Base-by-base conservation (phyloP, 1,284 basidiomycete genomes). In the Trichosporon ovoides region DNA sequence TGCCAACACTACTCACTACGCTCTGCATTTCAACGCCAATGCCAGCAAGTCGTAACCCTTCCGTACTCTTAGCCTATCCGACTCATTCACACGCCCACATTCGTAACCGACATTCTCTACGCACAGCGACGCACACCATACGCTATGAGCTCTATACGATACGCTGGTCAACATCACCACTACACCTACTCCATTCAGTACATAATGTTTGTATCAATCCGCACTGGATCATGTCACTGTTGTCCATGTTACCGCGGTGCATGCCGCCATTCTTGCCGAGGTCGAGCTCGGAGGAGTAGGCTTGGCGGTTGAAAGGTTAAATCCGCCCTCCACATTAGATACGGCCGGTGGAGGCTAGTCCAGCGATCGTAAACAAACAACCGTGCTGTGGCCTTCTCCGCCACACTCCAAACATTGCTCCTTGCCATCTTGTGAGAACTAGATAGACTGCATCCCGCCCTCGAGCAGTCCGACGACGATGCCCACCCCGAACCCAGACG, bases 201-300 rank as follows among this genome's bases (percentile, higher is more conserved):
- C 43, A 48, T 48, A 48, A 22, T 48, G 43, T 48, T 48, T 48
- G 43, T 48, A 48, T 48, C 43, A 48, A 28, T 31, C 28, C 28
- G n/a, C n/a, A 31, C 43, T 48, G 43, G 43, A 48, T 48, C 43
- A 48, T 48, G 43, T 31, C 22, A 48, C 43, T 48, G 43, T 48
- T 48, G 43, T 48, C 43, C 43, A 48, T 48, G 43, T 28, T 9
- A 14, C n/a, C n/a, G n/a, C n/a, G n/a, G n/a, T n/a, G n/a, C n/a
- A n/a, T n/a, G n/a, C n/a, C n/a, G n/a, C n/a, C n/a, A n/a, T n/a
- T n/a, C n/a, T n/a, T n/a, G n/a, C n/a, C n/a, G n/a, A n/a, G n/a
- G n/a, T n/a, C n/a, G n/a, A n/a, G n/a, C n/a, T n/a, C n/a, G n/a
- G n/a, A n/a, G n/a, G n/a, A n/a, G n/a, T n/a, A n/a, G n/a, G n/a